Conservation (phyloP, 768 basidiomycete genomes). For the Neoboletus magnificus region DNA sequence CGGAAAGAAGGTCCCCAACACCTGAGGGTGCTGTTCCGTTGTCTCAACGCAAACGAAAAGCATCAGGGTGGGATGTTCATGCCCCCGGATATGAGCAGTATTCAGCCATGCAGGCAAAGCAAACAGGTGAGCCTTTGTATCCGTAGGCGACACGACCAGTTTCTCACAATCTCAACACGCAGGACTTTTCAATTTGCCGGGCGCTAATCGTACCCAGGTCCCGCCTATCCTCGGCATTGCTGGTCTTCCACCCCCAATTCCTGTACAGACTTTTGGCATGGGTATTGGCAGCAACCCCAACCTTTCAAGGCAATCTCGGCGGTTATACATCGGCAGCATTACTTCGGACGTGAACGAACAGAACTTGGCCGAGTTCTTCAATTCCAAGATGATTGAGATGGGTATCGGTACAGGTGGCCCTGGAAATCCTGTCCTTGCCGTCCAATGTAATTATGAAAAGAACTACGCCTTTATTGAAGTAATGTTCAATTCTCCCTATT, state of each 20-base stretch:
- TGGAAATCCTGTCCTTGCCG: conserved; percentile 88
- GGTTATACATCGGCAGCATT: conserved; percentile 96
- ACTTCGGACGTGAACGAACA: conserved; percentile 93
- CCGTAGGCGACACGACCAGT: background rate
- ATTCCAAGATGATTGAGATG: conserved; percentile 93
- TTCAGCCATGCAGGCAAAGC: conserved; percentile 95
- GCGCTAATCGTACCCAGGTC: conserved; percentile 86
- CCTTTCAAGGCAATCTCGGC: conserved; percentile 86
- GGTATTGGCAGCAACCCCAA: conserved; percentile 86
- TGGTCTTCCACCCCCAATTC: conserved; percentile 78
- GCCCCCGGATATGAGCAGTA: conserved; percentile 95
- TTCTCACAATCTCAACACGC: conserved; percentile 15
- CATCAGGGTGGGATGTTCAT: conserved; percentile 95
- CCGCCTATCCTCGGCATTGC: conserved; percentile 79
- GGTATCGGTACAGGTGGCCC: conserved; percentile 77
- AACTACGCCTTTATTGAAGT: conserved; percentile 99
- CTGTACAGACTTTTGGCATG: conserved; percentile 82
- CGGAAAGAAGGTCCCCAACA: conserved; percentile 84
- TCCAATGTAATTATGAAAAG: conserved; percentile 98
- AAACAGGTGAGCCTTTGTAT: conserved; percentile 64
- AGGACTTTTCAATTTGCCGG: conserved; percentile 97
- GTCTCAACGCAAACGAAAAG: conserved; percentile 82
- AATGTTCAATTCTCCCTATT: conserved; percentile 19
- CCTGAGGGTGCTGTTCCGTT: conserved; percentile 80
- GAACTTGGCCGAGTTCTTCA: conserved; percentile 92